Conservation (phyloP, 2,329 filamentous ascomycete genomes). For the Blumeriella jaapii region DNA sequence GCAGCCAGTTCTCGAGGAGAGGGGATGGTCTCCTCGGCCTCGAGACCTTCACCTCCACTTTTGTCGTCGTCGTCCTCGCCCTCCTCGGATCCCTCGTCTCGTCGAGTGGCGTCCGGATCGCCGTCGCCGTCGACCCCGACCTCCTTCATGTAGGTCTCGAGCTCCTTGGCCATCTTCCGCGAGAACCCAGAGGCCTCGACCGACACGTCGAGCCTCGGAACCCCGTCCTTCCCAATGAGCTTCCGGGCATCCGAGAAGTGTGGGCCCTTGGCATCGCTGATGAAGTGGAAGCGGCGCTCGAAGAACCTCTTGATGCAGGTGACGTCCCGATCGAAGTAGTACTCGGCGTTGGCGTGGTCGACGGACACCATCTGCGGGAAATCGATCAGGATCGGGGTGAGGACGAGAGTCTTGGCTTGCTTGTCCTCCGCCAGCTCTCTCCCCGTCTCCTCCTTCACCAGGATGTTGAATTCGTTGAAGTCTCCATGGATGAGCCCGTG, state of each 20-base stretch:
- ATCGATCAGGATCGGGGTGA: slow-evolving; percentile 83
- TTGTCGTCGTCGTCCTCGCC: slow-evolving; percentile 27
- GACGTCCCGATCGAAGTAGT: slow-evolving; percentile 96
- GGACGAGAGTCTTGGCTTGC: slow-evolving; percentile 35
- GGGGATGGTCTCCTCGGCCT: slow-evolving; percentile 27
- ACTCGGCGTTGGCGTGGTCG: slow-evolving; percentile 84
- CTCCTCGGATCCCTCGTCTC: slow-evolving; percentile 30
- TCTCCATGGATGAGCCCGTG: slow-evolving; percentile 93
- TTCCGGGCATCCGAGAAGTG: slow-evolving; percentile 79
- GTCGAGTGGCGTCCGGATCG: slow-evolving; percentile 21
- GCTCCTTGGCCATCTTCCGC: slow-evolving; percentile 90
- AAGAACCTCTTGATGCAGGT: slow-evolving; percentile 95
- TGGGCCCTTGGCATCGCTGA: slow-evolving; percentile 68
- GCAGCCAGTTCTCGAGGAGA: too few species aligned
- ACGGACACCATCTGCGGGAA: slow-evolving; percentile 98
- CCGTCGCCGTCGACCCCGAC: slow-evolving; percentile 42
- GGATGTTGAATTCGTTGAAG: slow-evolving; percentile 98
- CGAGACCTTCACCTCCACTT: slow-evolving; percentile 22
- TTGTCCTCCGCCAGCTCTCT: slow-evolving; percentile 29
- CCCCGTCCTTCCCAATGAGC: slow-evolving; percentile 51
- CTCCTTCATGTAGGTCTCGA: slow-evolving; percentile 80
- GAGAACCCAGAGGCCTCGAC: slow-evolving; percentile 92
- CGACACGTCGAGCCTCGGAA: slow-evolving; percentile 67
- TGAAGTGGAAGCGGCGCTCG: slow-evolving; percentile 77
- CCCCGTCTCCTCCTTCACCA: slow-evolving; percentile 63